Percentiles rank a stretch among this genome's conserved stretches.
These are phyloP conservation scores for Letharia lupina DNA, from an alignment of 495 filamentous ascomycete genomes.

Conservation along the genomic window DNA sequence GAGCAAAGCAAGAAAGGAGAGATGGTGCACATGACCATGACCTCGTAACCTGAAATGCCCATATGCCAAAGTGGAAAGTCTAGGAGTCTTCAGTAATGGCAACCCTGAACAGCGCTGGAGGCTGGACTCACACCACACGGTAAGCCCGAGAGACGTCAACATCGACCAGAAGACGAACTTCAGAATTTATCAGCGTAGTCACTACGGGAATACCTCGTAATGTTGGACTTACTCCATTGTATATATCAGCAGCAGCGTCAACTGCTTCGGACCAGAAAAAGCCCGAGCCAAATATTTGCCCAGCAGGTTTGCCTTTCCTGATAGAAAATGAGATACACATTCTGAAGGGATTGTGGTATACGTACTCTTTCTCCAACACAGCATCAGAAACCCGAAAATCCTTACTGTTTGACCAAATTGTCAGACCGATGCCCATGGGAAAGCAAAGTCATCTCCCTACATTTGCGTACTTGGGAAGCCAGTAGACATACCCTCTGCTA, in stretches of 20 bases:
- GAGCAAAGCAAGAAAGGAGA: constrained; percentile 77
- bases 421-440: constrained; percentile 27
- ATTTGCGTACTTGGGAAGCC: constrained; percentile 83
- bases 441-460: constrained; percentile 36
- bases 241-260: constrained; percentile 81
- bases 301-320: constrained; percentile 71
- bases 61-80: constrained; percentile 99
- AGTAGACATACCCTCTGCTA: constrained; percentile 98
- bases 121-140: constrained; percentile 81
- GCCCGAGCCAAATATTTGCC: constrained; percentile 56
- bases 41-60: constrained; percentile 97
- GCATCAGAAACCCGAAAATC: constrained; percentile 57
- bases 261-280: constrained; percentile 69
- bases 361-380: constrained; percentile 83
- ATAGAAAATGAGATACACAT: constrained; percentile 20
- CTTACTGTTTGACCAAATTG: constrained; percentile 34
- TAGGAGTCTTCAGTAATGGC: constrained; percentile 27
- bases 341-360: constrained; percentile 24
- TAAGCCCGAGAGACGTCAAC: constrained; percentile 76
- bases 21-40: constrained; percentile 72
- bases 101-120: neutral
- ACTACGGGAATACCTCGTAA: constrained; percentile 13
- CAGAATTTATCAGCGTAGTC: constrained; percentile 25
- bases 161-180: constrained; percentile 96
- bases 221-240: constrained; percentile 65